Conservation (phyloP, 768 basidiomycete genomes). For the Gymnopilus dilepis region DNA sequence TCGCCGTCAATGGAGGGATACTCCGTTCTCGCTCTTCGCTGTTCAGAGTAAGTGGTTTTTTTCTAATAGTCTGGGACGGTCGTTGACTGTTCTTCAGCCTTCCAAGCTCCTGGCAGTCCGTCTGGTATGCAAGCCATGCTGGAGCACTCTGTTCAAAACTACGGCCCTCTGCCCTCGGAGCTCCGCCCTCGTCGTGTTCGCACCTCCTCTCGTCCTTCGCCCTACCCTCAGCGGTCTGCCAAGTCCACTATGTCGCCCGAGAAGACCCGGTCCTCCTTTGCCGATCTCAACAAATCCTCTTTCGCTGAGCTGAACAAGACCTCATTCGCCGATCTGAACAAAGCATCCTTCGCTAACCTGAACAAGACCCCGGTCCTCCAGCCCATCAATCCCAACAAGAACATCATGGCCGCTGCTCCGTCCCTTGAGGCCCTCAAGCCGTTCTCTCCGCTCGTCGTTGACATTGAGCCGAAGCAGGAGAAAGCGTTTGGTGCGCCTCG, state of each 20-base stretch:
- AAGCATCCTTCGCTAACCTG: slow-evolving; percentile 26
- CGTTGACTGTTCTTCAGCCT: slow-evolving; percentile 49
- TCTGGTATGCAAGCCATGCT: slow-evolving; percentile 75
- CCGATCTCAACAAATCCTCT: slow-evolving; percentile 31
- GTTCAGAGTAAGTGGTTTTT: slow-evolving; percentile 62
- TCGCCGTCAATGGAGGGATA: slow-evolving; percentile 67
- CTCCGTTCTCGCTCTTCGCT: slow-evolving; percentile 74
- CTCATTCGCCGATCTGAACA: too few species aligned
- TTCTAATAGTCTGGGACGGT: not conserved
- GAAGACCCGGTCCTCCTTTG: slow-evolving; percentile 32
- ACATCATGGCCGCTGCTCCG: slow-evolving; percentile 41
- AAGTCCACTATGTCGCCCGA: slow-evolving; percentile 54
- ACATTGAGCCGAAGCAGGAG: slow-evolving; percentile 45
- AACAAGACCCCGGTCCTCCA: slow-evolving; percentile 44
- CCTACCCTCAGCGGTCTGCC: slow-evolving; percentile 63
- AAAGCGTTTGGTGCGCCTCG: slow-evolving; percentile 38
- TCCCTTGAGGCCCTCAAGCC: slow-evolving; percentile 47
- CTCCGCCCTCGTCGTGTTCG: slow-evolving; percentile 65
- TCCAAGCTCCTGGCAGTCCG: slow-evolving; percentile 69
- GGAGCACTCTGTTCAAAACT: slow-evolving; percentile 73
- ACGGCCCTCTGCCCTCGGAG: slow-evolving; percentile 75
- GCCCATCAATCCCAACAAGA: slow-evolving; percentile 47
- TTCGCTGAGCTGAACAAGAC: too few species aligned
- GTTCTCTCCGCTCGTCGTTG: slow-evolving; percentile 45
- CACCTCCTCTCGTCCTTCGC: slow-evolving; percentile 73